Base-by-base conservation (phyloP, 495 filamentous ascomycete species). In the Daldinia caldariorum region DNA sequence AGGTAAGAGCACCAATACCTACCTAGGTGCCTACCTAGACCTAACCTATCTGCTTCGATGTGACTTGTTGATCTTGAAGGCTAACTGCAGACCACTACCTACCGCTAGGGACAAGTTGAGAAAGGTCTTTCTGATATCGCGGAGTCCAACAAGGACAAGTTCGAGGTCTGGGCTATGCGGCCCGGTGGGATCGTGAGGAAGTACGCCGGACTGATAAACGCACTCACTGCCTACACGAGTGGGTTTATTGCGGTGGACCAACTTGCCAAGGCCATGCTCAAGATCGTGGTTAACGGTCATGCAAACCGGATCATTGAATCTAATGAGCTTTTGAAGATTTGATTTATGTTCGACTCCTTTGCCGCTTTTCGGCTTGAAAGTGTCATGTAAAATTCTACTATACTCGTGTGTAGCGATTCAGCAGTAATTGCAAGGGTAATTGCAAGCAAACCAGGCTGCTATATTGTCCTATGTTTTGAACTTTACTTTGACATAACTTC, bases 101-200 rank as follows among this genome's bases (percentile, higher is more conserved):
- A 3, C 26, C 8, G 18, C 3, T 55, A 84, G 82, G 82, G 83
- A 22, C 71, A 80, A 64, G 76, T 76, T 1, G 83, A 85, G 64
- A 79, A 76, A 64, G 73, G 73, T 3, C 72, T 84, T 14, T 73
- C 79, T 35, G 67, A 72, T 2, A 70, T 82, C 8, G 76, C 76
- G 0, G 68, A 79, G 16, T 51, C 64, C 4, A 76, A 80, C 39
- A 39, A 69, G 9, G 70, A 75, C 34, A 64, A 38, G 12, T 70
- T 81, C 8, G 77, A 79, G 13, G 69, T 73, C 6, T 79, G 77
- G 61, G 63, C 64, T 20, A 67, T 67, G 13, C 72, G 80, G 29
- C 75, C 77, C 3, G 74, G 72, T 29, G 73, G 72, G 26, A 78
- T 86, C 37, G 69, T 82, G 70, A 74, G 70, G 13, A 78, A 76